Evolutionary conservation across 78 protist genomes (phyloP).

Genomic region (Dictyostelium purpureum): DNA sequence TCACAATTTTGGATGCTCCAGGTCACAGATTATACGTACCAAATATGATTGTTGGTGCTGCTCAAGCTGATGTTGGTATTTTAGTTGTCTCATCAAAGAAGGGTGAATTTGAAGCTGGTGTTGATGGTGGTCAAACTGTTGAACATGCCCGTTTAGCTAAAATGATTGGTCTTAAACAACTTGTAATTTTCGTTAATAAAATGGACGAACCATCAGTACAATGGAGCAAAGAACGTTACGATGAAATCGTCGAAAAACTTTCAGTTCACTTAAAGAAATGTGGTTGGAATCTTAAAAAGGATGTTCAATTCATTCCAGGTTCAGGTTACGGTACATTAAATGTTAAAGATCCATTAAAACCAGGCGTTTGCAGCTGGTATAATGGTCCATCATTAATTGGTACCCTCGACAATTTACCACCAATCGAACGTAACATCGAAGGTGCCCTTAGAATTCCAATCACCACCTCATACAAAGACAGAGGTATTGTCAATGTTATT

Average conservation of each 20-base stretch:
- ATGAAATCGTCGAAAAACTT: constrained; percentile 81
- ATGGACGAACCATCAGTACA: constrained; percentile 97
- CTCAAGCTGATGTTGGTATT: constrained; percentile 98
- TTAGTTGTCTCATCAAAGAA: constrained; percentile 96
- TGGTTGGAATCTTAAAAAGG: constrained; percentile 82
- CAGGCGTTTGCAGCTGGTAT: constrained; percentile 86
- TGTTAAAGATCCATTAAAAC: constrained; percentile 76
- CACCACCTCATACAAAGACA: constrained; percentile 88
- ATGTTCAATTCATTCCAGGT: constrained; percentile 92
- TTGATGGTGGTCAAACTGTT: constrained; percentile 98
- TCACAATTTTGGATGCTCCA: constrained; percentile 98
- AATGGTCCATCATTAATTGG: constrained; percentile 89
- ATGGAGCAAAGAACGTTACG: constrained; percentile 93
- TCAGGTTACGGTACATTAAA: constrained; percentile 92
- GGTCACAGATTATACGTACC: constrained; percentile 97
- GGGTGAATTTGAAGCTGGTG: constrained; percentile 99
- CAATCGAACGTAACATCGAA: constrained; percentile 66
- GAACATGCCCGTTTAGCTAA: constrained; percentile 98
- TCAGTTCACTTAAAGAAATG: constrained; percentile 80
- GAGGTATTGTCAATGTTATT: constrained; percentile 84
- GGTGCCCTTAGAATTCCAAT: constrained; percentile 92
- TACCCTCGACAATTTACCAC: constrained; percentile 84
- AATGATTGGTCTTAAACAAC: constrained; percentile 93
- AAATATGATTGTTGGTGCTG: constrained; percentile 98
- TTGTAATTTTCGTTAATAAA: constrained; percentile 96